Conservation (phyloP, 208 protist species). For the Wallacemonas sp. region DNA sequence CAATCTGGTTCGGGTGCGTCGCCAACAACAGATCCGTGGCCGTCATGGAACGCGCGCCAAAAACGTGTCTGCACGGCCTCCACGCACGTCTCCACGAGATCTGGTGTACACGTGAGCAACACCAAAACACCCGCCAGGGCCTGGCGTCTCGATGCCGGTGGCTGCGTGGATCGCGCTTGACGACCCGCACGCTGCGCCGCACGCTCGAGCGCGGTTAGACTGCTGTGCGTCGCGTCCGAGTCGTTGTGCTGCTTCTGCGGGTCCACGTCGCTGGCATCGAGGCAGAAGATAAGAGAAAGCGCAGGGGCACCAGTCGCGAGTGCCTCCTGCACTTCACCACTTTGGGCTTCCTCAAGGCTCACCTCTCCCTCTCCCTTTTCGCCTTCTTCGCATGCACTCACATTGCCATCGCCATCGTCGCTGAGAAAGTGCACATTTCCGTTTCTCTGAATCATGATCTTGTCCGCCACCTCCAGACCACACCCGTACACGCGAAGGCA, state of each 20-base stretch:
- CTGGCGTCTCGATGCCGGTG: neutral
- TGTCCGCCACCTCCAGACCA: neutral
- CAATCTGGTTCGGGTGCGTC: neutral
- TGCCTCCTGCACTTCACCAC: too few relatives aligned
- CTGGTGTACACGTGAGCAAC: neutral
- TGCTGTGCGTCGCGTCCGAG: too few relatives aligned
- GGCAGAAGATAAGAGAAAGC: constrained; percentile 1
- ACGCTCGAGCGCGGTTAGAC: neutral
- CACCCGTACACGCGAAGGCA: constrained; percentile 8
- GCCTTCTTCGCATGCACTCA: neutral
- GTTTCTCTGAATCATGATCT: neutral
- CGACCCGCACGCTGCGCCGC: neutral
- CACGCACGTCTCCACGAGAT: neutral
- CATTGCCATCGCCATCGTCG: neutral
- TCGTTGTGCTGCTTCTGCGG: too few relatives aligned
- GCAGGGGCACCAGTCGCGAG: neutral
- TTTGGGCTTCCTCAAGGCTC: too few relatives aligned
- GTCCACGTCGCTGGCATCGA: neutral
- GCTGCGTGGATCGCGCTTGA: too few relatives aligned
- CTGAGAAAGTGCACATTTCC: neutral
- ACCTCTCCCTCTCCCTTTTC: neutral
- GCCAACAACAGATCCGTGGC: too few relatives aligned
- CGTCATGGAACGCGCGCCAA: neutral
- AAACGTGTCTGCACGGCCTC: neutral
- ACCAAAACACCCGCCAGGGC: constrained; percentile 2